Evolutionary conservation across 2,329 filamentous ascomycete genomes (phyloP), one percentile per base, ranked within the genome.

Genomic region (Sarocladium oryzae): DNA sequence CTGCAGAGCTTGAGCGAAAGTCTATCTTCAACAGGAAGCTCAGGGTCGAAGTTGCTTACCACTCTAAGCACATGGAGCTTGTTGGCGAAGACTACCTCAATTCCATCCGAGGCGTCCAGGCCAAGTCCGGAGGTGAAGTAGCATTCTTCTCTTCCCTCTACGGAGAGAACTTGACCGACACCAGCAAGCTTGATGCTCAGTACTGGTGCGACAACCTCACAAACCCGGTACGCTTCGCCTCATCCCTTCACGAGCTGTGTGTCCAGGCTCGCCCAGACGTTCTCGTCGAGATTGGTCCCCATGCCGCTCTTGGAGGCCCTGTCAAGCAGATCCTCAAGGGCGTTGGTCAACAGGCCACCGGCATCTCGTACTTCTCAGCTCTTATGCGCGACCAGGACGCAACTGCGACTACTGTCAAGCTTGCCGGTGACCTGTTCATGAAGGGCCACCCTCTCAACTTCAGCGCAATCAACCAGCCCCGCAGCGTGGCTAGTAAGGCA

Each of bases 381-480:
- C 72, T 87, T 2, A 58, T 77, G 2, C 74, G 79, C 28, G 75
- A 77, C 20, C 73, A 77, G 50, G 67, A 77, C 46, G 72, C 74
- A 1, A 73, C 75, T 1, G 67, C 71, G 13, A 67, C 69, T 0
- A 68, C 71, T 1, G 59, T 74, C 30, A 70, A 74, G 26, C 57
- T 71, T 4, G 71, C 69, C 2, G 68, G 62, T 2, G 63, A 57
- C 0, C 60, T 77, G 6, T 73, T 73, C 54, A 63, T 61, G n/a
- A 71, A n/a, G 15, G 46, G 46, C 6, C 37, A 49, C 33, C 46
- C 46, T 36, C 24, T 49, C 8, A 8, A 30, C 28, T 37, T 49
- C 60, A 74, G 2, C 73, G 73, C 1, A 70, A 66, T 36, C 1
- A 66, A 60, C 0, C 60, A 80, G 3, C 76, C 1, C 35, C 43